Evolutionary conservation across 2,329 filamentous ascomycete genomes (phyloP), one percentile per base, ranked within the genome.

Genomic region (Rutstroemia sp.): DNA sequence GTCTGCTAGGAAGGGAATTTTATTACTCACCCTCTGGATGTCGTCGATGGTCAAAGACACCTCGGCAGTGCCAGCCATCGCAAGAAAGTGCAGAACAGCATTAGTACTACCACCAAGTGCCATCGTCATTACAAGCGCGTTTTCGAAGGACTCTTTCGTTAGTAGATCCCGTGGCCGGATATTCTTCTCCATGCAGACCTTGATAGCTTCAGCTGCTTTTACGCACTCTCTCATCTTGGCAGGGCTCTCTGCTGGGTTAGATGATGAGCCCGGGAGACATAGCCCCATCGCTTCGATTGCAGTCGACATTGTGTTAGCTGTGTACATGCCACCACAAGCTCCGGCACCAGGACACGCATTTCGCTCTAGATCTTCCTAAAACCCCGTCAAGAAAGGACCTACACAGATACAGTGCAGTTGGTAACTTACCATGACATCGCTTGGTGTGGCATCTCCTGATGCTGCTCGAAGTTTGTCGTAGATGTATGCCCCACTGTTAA

Each of bases 381-480:
- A 1, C 1, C 23, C 17, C 8, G 23, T 57, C 17, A 57, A 37
- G 17, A 16, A 42, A 1, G 16, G 3, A 3, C n/a, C 8, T 23
- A 2, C 2, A 8, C 1, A 2, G 7, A 14, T 51, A 12, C 1
- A 37, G n/a, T 17, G 16, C 8, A 4, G 23, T n/a, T 14, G 39
- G 25, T 19, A 12, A 14, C 34, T 53, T 48, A 57, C 56, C 75
- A 95, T 82, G 56, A 95, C 89, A 64, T 95, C 88, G 57, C 84
- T 82, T 51, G 87, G 81, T 0, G 78, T 86, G 56, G 84, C 73
- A 14, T 79, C 83, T 61, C 77, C 72, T 49, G 80, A 83, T 57
- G 86, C 82, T 4, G 89, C 85, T 61, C 90, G 84, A 25, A 96
- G 79, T 12, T 79, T 84, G 64, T 87, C 83, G 70, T 95, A 96